Evolutionary conservation across 495 filamentous ascomycete genomes (phyloP), one percentile per base, ranked within the genome.

Genomic region (Penicillium manginii): DNA sequence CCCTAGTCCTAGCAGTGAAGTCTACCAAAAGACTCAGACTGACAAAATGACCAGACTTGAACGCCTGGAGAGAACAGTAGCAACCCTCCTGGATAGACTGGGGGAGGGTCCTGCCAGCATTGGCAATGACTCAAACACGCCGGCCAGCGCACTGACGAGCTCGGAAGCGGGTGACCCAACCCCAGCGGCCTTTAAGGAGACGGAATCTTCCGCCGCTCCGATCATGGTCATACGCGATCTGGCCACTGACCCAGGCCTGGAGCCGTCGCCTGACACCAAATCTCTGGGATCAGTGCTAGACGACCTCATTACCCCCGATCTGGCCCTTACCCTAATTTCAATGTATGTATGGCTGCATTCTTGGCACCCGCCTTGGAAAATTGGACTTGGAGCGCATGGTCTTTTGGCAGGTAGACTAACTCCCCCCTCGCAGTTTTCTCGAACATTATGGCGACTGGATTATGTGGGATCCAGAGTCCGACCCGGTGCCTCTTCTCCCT

Each of bases 371-470:
- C 15, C 39, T 17, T 54, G 51, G 51, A 50, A 32, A 29, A 29
- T 29, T 29, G 9, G 26, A 5, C 35, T 11, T 11, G 14, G 35
- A n/a, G 11, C 14, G 35, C 14, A 37, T 37, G 26, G 2, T 29
- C 26, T 0, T 29, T 29, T 37, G 17, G 2, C 37, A 15, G 29
- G 5, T 19, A 17, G 14, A 18, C 43, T 18, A 54, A 22, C 50
- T 11, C 52, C 11, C 2, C 37, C 18, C 18, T 22, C 37, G 26
- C 19, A 68, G 65, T 21, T 68, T 68, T 37, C 55, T 66, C 7
- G 57, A 67, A 43, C 58, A 79, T 50, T 81, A 79, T 53, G 77
- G 76, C 8, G 65, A 75, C 4, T 81, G 78, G 77, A 73, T 79
- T 21, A 60, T 68, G 7, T 77, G 76, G 47, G 69, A 68, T 21